Percentiles rank a stretch among this genome's conserved stretches.
Evolutionary conservation across 2,329 filamentous ascomycete species (phyloP).

Genomic region (Fonsecaea pugnacius): DNA sequence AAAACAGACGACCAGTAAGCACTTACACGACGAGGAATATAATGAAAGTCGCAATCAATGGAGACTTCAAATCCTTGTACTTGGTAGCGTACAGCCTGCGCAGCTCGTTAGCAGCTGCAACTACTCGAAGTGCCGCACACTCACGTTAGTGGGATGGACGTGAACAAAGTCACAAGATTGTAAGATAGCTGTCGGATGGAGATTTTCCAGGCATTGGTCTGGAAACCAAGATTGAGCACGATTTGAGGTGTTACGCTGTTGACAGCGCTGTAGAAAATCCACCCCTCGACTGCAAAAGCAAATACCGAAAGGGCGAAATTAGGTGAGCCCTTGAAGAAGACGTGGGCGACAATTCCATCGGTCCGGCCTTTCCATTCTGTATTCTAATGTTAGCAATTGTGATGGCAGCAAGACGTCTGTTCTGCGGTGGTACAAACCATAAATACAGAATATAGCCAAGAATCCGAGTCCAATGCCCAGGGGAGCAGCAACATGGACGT

Average conservation of each 20-base stretch:
- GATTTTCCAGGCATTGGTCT: constrained; percentile 54
- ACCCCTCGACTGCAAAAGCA: constrained; percentile 62
- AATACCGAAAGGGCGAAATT: constrained; percentile 62
- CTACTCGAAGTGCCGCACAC: constrained; percentile 29
- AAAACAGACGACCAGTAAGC: background rate
- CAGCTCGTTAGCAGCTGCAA: constrained; percentile 16
- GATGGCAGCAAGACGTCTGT: background rate
- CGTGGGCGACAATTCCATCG: constrained; percentile 61
- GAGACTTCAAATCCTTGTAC: constrained; percentile 56
- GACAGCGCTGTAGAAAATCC: constrained; percentile 62
- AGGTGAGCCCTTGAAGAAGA: constrained; percentile 59
- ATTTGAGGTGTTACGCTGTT: constrained; percentile 58
- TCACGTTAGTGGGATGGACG: constrained; percentile 50
- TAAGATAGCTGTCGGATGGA: constrained; percentile 56
- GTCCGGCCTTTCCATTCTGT: constrained; percentile 60
- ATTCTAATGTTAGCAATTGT: background rate
- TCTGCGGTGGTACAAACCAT: constrained; percentile 34
- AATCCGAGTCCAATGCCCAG: constrained; percentile 50
- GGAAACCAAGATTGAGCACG: constrained; percentile 56
- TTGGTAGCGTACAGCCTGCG: constrained; percentile 51
- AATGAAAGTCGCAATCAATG: constrained; percentile 53
- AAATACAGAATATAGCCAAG: constrained; percentile 48
- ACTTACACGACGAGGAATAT: constrained; percentile 55
- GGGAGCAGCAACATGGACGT: constrained; percentile 46
- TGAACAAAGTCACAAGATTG: constrained; percentile 47